Evolutionary conservation across 208 protist genomes (phyloP).

Genomic region (Naegleria gruberi): DNA sequence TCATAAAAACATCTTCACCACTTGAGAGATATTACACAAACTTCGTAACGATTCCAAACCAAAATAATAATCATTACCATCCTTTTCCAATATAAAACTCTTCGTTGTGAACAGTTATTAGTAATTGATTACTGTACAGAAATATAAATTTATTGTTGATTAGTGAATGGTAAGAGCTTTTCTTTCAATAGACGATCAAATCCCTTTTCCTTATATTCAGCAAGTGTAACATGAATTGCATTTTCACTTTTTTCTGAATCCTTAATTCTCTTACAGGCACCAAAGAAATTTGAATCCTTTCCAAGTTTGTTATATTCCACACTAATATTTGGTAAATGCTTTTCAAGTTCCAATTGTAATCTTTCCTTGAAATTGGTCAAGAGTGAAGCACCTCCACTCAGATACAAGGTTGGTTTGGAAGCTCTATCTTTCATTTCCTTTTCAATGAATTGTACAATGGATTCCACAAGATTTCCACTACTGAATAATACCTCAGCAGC

Average conservation of each 20-base stretch:
- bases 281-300: not conserved
- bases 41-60: no score
- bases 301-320: not conserved
- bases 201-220: not conserved
- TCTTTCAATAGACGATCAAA: not conserved
- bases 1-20: no score
- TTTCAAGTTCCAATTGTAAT: slow-evolving; percentile 60
- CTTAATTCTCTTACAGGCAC: not conserved
- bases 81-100: no score
- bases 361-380: slow-evolving; percentile 65
- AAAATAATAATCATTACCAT: no score
- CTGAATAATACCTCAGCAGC: not conserved
- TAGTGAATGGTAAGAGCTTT: no score
- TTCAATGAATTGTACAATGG: no score
- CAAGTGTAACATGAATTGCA: not conserved
- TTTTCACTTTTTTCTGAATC: not conserved
- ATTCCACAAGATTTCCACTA: no score
- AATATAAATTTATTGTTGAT: no score
- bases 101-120: no score
- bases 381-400: slow-evolving; percentile 76
- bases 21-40: no score
- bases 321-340: not conserved
- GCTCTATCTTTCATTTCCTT: no score
- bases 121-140: no score
- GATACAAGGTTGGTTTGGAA: slow-evolving; percentile 63